These are phyloP conservation scores for Metschnikowia proteae DNA, from an alignment of 805 yeast genomes.

Conservation along the genomic window DNA sequence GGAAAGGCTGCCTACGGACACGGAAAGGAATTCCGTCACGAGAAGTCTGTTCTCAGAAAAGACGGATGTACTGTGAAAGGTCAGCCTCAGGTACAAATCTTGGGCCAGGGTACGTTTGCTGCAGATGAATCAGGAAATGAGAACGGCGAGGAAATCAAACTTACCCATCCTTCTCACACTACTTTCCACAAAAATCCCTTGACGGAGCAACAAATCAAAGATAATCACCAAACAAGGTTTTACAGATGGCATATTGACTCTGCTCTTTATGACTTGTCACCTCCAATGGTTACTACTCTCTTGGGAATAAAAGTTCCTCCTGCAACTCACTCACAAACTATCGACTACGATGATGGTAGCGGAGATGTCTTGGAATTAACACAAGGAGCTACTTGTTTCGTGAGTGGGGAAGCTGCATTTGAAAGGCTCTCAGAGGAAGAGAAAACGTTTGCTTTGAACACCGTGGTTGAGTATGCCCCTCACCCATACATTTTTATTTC, in stretches of 20 bases:
- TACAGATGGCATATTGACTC: slow-evolving; percentile 95
- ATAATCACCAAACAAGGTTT: slow-evolving; percentile 65
- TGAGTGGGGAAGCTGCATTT: slow-evolving; percentile 79
- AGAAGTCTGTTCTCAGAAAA: slow-evolving; percentile 61
- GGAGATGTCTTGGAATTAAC: slow-evolving; percentile 62
- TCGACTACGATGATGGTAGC: slow-evolving; percentile 52
- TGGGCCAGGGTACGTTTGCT: slow-evolving; percentile 75
- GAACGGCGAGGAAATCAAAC: slow-evolving; percentile 54
- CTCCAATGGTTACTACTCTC: slow-evolving; percentile 82
- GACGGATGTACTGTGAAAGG: slow-evolving; percentile 77
- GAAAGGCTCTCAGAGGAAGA: slow-evolving; percentile 64
- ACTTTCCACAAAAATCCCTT: slow-evolving; percentile 71
- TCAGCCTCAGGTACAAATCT: slow-evolving; percentile 87
- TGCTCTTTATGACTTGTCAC: slow-evolving; percentile 79
- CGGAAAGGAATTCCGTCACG: slow-evolving; percentile 61
- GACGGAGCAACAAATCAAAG: slow-evolving; percentile 57
- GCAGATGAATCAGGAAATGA: slow-evolving; percentile 54
- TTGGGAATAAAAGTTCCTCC: slow-evolving; percentile 81
- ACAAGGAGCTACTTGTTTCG: slow-evolving; percentile 88
- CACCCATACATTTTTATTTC: slow-evolving; percentile 87
- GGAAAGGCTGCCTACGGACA: slow-evolving; percentile 70
- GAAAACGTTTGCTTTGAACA: slow-evolving; percentile 65
- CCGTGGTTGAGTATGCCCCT: slow-evolving; percentile 87
- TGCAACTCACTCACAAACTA: slow-evolving; percentile 54
- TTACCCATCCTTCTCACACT: slow-evolving; percentile 83